Percentiles rank a stretch among this genome's conserved stretches.
Conservation (phyloP, 805 yeast genomes). For the Kregervanrija fluxuum region DNA sequence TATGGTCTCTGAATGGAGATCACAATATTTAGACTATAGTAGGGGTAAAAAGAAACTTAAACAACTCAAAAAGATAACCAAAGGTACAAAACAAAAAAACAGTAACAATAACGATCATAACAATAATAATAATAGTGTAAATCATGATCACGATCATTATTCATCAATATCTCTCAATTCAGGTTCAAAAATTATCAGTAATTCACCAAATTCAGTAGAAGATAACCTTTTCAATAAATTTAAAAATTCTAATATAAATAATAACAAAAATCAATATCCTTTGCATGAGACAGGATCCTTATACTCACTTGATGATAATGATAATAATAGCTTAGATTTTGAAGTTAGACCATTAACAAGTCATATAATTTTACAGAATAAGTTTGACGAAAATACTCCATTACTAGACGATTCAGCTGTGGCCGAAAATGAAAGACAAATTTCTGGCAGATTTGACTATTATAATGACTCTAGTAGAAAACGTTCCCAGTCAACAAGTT, state of each 20-base stretch:
- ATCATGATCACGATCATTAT: neutral
- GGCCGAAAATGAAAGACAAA: too few species aligned
- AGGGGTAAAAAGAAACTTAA: slow-evolving; percentile 34
- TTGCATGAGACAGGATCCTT: too few species aligned
- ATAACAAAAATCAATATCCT: too few species aligned
- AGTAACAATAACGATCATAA: neutral
- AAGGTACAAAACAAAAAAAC: neutral
- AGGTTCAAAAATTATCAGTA: too few species aligned
- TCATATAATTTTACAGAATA: too few species aligned
- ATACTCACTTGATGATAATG: neutral
- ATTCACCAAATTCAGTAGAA: too few species aligned
- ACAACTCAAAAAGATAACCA: slow-evolving; percentile 11
- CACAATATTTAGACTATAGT: slow-evolving; percentile 68
- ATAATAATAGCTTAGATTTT: neutral
- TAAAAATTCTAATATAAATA: too few species aligned
- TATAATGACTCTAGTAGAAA: slow-evolving; percentile 9
- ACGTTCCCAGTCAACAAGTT: slow-evolving; percentile 14
- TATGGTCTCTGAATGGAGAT: slow-evolving; percentile 84
- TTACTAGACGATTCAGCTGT: slow-evolving; percentile 3
- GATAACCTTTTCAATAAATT: too few species aligned
- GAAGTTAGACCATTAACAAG: neutral
- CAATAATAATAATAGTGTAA: neutral
- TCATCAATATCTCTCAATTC: too few species aligned
- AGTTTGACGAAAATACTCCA: neutral
- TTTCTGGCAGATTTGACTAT: too few species aligned